Conservation (phyloP, 495 filamentous ascomycete species). For the Pyronema omphalodes region DNA sequence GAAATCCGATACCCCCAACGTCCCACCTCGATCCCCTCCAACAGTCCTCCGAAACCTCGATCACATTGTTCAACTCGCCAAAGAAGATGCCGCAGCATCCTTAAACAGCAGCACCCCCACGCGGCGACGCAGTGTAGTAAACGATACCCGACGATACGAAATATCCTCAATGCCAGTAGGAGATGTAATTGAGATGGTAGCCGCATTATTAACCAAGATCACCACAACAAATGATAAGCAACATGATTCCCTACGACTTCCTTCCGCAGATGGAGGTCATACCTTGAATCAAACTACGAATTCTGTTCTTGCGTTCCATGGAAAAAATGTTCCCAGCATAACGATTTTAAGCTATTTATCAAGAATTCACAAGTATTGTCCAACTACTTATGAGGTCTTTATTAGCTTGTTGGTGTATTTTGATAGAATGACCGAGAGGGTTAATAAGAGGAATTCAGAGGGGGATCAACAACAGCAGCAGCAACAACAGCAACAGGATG, state of each 20-base stretch:
- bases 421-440: constrained; percentile 93
- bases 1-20: constrained; percentile 17
- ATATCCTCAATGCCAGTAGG: constrained; percentile 95
- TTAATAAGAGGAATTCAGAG: constrained; percentile 37
- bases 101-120: constrained; percentile 5
- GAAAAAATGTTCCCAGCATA: constrained; percentile 95
- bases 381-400: constrained; percentile 97
- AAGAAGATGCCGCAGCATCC: constrained; percentile 12
- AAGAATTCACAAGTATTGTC: constrained; percentile 97
- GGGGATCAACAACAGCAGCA: constrained; percentile 6
- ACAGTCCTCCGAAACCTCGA: constrained; percentile 16
- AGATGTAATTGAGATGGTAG: constrained; percentile 99
- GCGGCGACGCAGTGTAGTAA: constrained; percentile 11
- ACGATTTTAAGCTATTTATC: constrained; percentile 91
- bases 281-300: constrained; percentile 61
- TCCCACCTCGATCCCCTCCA: constrained; percentile 13
- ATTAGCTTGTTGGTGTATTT: constrained; percentile 92
- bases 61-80: constrained; percentile 20
- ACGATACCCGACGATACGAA: constrained; percentile 42
- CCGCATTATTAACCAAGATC: constrained; percentile 93
- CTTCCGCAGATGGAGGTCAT: constrained; percentile 37
- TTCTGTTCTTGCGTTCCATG: constrained; percentile 95
- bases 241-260: constrained; percentile 61
- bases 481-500: constrained; percentile 27
- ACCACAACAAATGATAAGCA: constrained; percentile 92